Base-by-base conservation (phyloP, 768 basidiomycete genomes). In the Sporobolomyces phaffii region DNA sequence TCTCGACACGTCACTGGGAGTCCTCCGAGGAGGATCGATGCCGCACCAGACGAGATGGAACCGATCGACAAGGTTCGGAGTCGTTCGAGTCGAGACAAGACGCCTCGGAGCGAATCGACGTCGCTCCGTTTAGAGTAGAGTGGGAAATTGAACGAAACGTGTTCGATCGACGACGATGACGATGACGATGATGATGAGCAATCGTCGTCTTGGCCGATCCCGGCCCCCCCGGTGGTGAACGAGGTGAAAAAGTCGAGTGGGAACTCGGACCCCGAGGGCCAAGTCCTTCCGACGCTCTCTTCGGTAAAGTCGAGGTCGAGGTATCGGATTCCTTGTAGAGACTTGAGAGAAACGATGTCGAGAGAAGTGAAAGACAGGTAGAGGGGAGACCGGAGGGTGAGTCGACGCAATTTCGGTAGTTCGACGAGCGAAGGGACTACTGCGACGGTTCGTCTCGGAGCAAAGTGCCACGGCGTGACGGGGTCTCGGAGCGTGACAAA, bases 81-180 rank as follows among this genome's bases (percentile, higher is more conserved):
- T 22, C 26, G 28, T 43, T 20, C 6, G 54, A 56, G 3, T 9
- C 54, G 54, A 56, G 54, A 26, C 11, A 56, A 29, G 40, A 43
- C 38, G 54, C 33, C 8, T 24, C n/a, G 17, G 38, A 56, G 54
- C 18, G 38, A 17, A 2, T 56, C 40, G 38, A 43, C 38, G 38
- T 56, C 31, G 38, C 38, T 56, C 26, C 54, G n/a, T 29, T 43
- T 56, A 24, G 54, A 41, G 54, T 43, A 56, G 26, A 56, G 40
- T 17, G 54, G 54, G 26, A 56, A 56, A 26, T 56, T 56, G 40
- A 56, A 56, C 26, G 41, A 56, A 40, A 56, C 4, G 54, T 56
- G 54, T 31, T 56, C 54, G 54, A 56, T 41, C 40, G 54, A 56
- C 10, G 38, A 38, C 9, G 38, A 38, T 9, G 38, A 38, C 17